Evolutionary conservation across 176 grass and related monocot genomes (phyloP).

Genomic region (Alloteropsis semialata): DNA sequence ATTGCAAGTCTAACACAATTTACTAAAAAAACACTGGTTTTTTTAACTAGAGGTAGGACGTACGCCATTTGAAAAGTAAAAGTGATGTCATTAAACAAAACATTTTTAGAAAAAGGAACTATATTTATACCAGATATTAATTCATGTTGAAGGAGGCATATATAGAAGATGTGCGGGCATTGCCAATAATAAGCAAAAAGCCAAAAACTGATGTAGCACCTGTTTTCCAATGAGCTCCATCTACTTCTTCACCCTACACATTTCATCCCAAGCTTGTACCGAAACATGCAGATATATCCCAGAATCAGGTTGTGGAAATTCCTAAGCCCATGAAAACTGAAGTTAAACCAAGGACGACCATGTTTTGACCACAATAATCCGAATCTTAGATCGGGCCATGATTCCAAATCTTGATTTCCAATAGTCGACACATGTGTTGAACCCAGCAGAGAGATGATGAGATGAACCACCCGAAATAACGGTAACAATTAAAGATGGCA

Average conservation of each 20-base stretch:
- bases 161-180: too few species aligned
- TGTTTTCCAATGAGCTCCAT: too few species aligned
- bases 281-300: background rate
- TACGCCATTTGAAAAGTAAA: background rate
- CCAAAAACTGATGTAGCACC: too few species aligned
- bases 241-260: background rate
- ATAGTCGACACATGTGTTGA: background rate
- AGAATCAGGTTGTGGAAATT: background rate
- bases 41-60: background rate
- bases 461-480: too few species aligned
- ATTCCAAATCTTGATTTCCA: background rate
- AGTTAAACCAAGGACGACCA: background rate
- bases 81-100: background rate
- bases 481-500: conserved; percentile 24
- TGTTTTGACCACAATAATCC: background rate
- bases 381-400: background rate
- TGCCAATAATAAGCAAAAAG: background rate
- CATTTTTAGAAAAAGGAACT: background rate
- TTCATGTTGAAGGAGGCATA: background rate
- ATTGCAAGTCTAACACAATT: background rate
- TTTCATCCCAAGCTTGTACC: background rate
- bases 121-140: background rate
- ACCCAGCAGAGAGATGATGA: too few species aligned
- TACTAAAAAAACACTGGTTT: background rate
- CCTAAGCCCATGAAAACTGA: background rate